Evolutionary conservation across 352 stramenopile species (phyloP).

Genomic region (Globisporangium parvum): DNA sequence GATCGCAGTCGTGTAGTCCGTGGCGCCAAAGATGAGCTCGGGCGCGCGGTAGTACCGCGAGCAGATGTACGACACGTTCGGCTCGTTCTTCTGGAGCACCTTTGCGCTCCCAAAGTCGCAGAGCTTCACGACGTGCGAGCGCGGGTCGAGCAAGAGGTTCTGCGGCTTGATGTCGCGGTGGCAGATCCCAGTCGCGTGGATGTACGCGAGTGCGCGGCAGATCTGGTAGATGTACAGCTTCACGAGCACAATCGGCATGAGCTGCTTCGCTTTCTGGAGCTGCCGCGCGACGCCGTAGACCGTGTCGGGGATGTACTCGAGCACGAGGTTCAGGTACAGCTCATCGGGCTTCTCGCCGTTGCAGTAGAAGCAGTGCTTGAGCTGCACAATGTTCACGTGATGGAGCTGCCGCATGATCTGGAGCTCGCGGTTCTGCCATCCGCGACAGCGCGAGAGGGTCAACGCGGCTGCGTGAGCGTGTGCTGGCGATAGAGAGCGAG

Average conservation of each 20-base stretch:
- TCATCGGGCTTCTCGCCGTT: conserved; percentile 94
- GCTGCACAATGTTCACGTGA: conserved; percentile 98
- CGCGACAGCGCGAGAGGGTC: conserved; percentile 7
- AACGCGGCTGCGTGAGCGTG: background rate
- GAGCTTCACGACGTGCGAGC: conserved; percentile 97
- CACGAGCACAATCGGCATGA: conserved; percentile 95
- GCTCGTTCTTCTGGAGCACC: conserved; percentile 95
- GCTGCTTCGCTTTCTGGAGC: conserved; percentile 96
- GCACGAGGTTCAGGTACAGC: conserved; percentile 98
- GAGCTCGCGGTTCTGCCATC: conserved; percentile 95
- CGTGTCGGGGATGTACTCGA: conserved; percentile 99
- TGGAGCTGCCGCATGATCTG: conserved; percentile 99
- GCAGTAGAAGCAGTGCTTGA: conserved; percentile 99
- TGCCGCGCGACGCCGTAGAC: conserved; percentile 96
- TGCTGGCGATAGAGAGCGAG: background rate
- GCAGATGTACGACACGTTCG: conserved; percentile 99
- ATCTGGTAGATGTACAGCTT: conserved; percentile 99
- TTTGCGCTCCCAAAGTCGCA: conserved; percentile 99
- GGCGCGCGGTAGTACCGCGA: conserved; percentile 98
- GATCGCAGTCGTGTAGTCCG: conserved; percentile 99
- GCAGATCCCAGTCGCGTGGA: conserved; percentile 97
- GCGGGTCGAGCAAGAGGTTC: conserved; percentile 97
- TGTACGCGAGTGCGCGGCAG: conserved; percentile 95
- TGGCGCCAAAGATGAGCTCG: conserved; percentile 99
- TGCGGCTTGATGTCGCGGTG: conserved; percentile 99